Base-by-base conservation (phyloP, 106 monocot species). In the Apostasia ramifera region DNA sequence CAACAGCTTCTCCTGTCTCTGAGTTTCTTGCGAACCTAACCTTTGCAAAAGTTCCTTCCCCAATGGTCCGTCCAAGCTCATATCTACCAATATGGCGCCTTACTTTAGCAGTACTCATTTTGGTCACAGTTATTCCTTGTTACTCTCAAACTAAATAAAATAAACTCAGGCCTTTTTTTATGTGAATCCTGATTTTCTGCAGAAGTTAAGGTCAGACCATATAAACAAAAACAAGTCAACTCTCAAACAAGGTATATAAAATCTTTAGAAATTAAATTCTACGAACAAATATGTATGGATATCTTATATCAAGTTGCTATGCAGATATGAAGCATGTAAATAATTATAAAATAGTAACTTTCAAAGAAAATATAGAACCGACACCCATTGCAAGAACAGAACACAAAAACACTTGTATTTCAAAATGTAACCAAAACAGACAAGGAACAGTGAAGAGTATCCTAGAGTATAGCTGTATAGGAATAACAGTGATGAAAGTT, bases 11-110 rank as follows among this genome's bases (percentile, higher is more conserved):
- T 6, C 79, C 85, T 3, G 83, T 95, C 55, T 95, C 81, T 5
- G 70, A 56, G 73, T 95, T 88, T 66, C 74, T 91, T 39, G 94
- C 94, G 72, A 95, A 95, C 70, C 73, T 88, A 40, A 95, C 94
- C 72, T 95, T 95, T 66, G 91, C 94, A 76, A 95, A 95, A 40
- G 91, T 86, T 60, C 94, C 94, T 76, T 95, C 94, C 1, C 94
- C 94, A 62, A 95, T 88, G 55, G 94, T 95, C 51, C 88, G 73
- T 9, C 95, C 95, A 11, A 95, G 91, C 64, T 95, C 91, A 73
- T 91, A 95, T 51, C 88, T 88, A 15, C 91, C 91, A n/a, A 95
- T 84, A 56, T 66, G 73, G 11, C 88, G 85, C 62, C 84, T 95
- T 68, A 88, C 83, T 62, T 76, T 88, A 59, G 68, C 63, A 51